phyloP scores from a whole-genome alignment of 495 filamentous ascomycete genomes.

The Tuber melanosporum region DNA sequence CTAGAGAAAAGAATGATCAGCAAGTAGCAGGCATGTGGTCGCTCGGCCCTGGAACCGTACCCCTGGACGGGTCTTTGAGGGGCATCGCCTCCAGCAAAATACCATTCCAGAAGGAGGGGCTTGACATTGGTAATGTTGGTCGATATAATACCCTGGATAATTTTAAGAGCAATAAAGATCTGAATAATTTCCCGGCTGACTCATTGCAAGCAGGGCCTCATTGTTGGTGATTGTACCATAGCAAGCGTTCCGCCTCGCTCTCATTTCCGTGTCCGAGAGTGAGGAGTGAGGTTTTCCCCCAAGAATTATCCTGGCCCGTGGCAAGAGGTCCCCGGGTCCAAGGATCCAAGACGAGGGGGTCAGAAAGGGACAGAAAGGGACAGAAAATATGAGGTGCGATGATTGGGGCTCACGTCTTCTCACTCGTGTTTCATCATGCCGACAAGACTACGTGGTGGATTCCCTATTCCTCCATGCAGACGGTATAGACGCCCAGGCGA shows the following conservation, averaged over 20 bases:
- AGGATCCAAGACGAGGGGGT: background rate
- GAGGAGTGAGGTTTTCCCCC: too few species aligned
- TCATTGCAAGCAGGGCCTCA: background rate
- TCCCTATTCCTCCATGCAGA: background rate
- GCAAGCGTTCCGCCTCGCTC: background rate
- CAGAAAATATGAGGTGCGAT: background rate
- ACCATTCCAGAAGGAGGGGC: background rate
- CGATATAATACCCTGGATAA: background rate
- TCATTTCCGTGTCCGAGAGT: background rate
- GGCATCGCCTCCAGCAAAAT: background rate
- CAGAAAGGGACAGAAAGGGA: background rate
- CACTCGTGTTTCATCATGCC: conserved; percentile 1
- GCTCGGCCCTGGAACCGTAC: background rate
- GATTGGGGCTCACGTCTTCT: conserved; percentile 4
- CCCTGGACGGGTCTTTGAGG: background rate
- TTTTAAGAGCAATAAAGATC: background rate
- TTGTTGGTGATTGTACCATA: background rate
- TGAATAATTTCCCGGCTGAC: background rate
- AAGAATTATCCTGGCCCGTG: background rate
- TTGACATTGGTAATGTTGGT: background rate
- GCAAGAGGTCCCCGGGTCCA: background rate
- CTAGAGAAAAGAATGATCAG: background rate
- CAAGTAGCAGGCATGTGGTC: background rate
- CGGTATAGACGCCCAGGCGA: background rate
- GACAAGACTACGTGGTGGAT: background rate